Percentiles rank a stretch among this genome's conserved stretches.
Evolutionary conservation across 306 rosid genomes (phyloP).

Genomic region (Calophaca sinica): DNA sequence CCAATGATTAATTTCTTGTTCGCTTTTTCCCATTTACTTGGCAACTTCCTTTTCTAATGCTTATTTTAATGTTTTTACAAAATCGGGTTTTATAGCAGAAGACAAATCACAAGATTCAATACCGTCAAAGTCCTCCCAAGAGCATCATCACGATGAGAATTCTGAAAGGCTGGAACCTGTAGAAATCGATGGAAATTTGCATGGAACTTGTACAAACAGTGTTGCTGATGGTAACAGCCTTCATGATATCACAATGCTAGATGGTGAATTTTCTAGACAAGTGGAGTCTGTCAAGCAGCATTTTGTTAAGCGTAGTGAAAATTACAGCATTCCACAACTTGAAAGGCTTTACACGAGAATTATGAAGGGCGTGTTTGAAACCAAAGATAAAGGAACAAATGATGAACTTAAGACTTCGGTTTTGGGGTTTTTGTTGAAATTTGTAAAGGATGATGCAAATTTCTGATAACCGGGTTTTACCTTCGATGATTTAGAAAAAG

Average conservation of each 20-base stretch:
- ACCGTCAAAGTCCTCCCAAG: slow-evolving; percentile 52
- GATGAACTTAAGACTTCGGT: slow-evolving; percentile 62
- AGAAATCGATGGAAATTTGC: slow-evolving; percentile 48
- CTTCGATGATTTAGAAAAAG: slow-evolving; percentile 38
- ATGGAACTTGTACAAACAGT: slow-evolving; percentile 52
- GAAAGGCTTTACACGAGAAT: slow-evolving; percentile 87
- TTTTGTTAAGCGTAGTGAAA: slow-evolving; percentile 64
- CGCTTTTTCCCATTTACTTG: slow-evolving; percentile 4
- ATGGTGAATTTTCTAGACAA: slow-evolving; percentile 60
- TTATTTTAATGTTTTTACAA: slow-evolving; percentile 32
- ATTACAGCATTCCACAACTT: slow-evolving; percentile 79
- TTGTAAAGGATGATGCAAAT: slow-evolving; percentile 79
- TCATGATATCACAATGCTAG: slow-evolving; percentile 55
- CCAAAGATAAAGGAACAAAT: slow-evolving; percentile 52
- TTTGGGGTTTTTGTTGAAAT: slow-evolving; percentile 71
- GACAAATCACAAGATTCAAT: slow-evolving; percentile 65
- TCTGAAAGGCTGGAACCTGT: slow-evolving; percentile 54
- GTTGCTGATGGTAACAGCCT: slow-evolving; percentile 47
- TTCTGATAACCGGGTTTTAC: slow-evolving; percentile 55
- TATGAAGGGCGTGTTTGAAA: slow-evolving; percentile 85
- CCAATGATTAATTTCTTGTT: neutral
- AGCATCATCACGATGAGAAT: slow-evolving; percentile 58
- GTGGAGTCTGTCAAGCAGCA: slow-evolving; percentile 63
- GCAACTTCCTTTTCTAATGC: neutral
- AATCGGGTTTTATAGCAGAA: slow-evolving; percentile 56